Conservation (phyloP, 768 basidiomycete species). For the Tephrocybe sp. region DNA sequence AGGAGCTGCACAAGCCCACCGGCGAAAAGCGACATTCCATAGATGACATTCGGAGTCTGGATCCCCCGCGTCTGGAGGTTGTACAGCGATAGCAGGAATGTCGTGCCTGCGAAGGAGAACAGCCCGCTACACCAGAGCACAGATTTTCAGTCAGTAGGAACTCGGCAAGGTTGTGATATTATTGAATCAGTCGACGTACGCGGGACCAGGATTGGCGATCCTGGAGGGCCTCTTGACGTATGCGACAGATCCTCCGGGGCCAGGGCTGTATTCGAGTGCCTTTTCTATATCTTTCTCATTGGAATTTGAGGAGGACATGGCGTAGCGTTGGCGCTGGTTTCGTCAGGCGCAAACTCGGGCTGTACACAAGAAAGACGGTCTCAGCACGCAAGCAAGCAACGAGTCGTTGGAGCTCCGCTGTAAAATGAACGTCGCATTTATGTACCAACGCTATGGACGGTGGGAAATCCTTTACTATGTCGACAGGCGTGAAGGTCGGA, state of each 20-base stretch:
- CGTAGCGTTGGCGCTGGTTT: not conserved
- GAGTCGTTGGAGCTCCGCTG: no score
- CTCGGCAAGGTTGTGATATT: not conserved
- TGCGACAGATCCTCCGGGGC: not conserved
- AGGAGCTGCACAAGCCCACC: conserved; percentile 80
- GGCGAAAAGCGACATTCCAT: conserved; percentile 73
- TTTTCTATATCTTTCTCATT: conserved; percentile 5
- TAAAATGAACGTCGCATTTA: no score
- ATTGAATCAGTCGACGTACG: conserved; percentile 20
- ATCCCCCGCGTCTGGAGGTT: conserved; percentile 54
- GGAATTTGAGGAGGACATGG: not conserved
- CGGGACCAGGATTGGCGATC: conserved; percentile 31
- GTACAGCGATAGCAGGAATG: conserved; percentile 67
- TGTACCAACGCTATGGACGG: no score
- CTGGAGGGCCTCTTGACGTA: conserved; percentile 15
- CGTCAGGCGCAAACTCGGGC: not conserved
- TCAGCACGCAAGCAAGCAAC: not conserved
- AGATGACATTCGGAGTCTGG: conserved; percentile 53
- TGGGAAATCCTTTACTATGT: no score
- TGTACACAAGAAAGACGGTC: not conserved
- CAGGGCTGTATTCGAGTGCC: not conserved
- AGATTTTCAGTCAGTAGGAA: not conserved
- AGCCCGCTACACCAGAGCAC: conserved; percentile 23
- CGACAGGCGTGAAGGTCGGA: no score
- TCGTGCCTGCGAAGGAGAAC: conserved; percentile 46